These are phyloP conservation scores for Fusarium sulawesiense DNA, from an alignment of 2,329 filamentous ascomycete genomes.

Conservation along the genomic window DNA sequence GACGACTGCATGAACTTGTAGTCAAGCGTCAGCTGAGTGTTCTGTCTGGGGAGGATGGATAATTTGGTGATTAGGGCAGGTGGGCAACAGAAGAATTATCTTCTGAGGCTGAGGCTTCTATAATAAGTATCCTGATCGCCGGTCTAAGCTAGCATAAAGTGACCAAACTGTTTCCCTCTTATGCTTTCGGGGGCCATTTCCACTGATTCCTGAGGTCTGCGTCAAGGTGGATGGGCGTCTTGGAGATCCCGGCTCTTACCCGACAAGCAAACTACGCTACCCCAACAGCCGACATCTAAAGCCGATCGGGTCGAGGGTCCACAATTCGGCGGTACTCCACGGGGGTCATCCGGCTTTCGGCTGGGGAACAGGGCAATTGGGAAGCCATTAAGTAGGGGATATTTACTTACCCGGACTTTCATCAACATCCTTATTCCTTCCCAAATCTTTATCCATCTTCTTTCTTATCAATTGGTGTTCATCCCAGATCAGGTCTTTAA, in stretches of 20 bases:
- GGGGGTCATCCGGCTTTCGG: slow-evolving; percentile 33
- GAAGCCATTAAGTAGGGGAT: slow-evolving; percentile 21
- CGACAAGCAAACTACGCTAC: slow-evolving; percentile 3
- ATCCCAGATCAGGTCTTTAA: not conserved
- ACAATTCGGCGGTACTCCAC: slow-evolving; percentile 34
- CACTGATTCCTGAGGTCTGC: not conserved
- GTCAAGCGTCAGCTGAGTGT: not conserved
- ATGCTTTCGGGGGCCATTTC: not conserved
- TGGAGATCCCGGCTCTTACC: slow-evolving; percentile 26
- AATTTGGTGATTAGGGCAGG: too few relatives aligned
- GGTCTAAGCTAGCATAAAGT: too few relatives aligned
- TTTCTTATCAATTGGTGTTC: slow-evolving; percentile 5
- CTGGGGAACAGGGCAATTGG: slow-evolving; percentile 20
- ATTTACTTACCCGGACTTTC: slow-evolving; percentile 41
- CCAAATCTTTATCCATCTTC: not conserved
- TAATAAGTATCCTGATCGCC: fast-evolving
- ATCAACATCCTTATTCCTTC: not conserved
- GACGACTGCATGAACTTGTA: not conserved
- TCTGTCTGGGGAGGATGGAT: too few relatives aligned
- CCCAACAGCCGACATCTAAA: slow-evolving; percentile 43
- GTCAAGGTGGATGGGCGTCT: not conserved
- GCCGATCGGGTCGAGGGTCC: slow-evolving; percentile 32
- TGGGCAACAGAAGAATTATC: too few relatives aligned
- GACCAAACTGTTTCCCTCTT: too few relatives aligned
- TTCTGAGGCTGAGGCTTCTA: too few relatives aligned